Base-by-base conservation (phyloP, 225 moss, liverwort and hornwort species). In the Polytrichum formosum region DNA sequence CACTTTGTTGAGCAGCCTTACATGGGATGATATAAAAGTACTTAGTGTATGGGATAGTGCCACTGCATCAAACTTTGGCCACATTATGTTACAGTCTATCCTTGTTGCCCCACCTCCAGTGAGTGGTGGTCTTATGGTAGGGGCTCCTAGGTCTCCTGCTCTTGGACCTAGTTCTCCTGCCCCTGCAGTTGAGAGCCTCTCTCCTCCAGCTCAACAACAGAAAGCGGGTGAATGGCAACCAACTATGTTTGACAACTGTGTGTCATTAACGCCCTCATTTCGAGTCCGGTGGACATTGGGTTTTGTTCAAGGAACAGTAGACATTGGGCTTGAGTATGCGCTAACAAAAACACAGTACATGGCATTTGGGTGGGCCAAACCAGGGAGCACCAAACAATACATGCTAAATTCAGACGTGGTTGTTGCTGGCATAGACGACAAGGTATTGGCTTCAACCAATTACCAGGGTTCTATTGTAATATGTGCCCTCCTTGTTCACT, bases 201-300 rank as follows among this genome's bases (percentile, higher is more conserved):
- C 64, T 62, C 69, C 22, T 72, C 28, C 67, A 66, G 33, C 33
- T 33, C 33, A 1, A 33, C 33, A 33, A 33, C 75, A 81, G 74
- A 74, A 79, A 53, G 59, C 70, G 66, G 90, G 91, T 59, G 77
- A 87, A 69, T 63, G 70, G 58, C 88, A 93, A 81, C 91, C 91
- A 65, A 98, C 94, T 54, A 98, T 98, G 97, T 98, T 98, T 56
- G 88, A 92, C 9, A 98, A 98, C 46, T 98, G 94, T 80, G 83
- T 90, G 76, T 74, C 73, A 58, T 80, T 94, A 66, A 79, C 82
- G 33, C 74, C 92, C 67, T 73, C 75, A 18, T 92, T 84, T 66
- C 86, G 97, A 67, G 73, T 94, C 33, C 88, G 97, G 61, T 98
- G 94, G 92, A 98, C 92, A 5, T 69, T 98, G 70, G 85, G 90